These are phyloP conservation scores for Trametes sanguinea DNA, from an alignment of 768 basidiomycete species.

Conservation along the genomic window DNA sequence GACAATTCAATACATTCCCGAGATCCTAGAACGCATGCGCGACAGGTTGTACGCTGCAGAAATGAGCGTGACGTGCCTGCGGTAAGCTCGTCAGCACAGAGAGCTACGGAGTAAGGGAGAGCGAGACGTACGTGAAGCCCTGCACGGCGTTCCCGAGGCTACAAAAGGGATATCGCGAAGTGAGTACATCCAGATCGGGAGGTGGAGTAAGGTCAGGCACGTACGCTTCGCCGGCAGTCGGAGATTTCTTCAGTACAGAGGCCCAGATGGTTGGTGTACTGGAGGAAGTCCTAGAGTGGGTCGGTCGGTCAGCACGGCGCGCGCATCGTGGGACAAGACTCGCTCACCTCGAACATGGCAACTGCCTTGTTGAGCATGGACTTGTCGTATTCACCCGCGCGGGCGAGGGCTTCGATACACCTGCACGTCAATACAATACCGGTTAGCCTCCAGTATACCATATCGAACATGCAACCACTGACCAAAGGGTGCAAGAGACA, in stretches of 20 bases:
- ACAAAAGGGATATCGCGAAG: constrained; percentile 6
- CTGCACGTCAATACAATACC: constrained; percentile 36
- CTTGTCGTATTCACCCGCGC: constrained; percentile 80
- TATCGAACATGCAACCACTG: neutral
- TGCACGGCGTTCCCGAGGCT: constrained; percentile 88
- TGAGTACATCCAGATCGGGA: constrained; percentile 2
- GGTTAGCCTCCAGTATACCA: no score
- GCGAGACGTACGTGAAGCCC: constrained; percentile 72
- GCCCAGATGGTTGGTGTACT: constrained; percentile 86
- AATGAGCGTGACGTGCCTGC: constrained; percentile 80
- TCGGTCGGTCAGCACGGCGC: neutral
- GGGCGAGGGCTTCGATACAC: constrained; percentile 87
- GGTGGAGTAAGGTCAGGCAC: constrained; percentile 24
- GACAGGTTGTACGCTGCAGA: constrained; percentile 85
- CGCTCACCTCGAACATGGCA: constrained; percentile 84
- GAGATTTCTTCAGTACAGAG: constrained; percentile 87
- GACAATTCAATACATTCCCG: neutral
- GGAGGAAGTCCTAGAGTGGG: constrained; percentile 61
- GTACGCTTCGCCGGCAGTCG: constrained; percentile 80
- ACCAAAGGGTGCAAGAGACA: constrained; percentile 89
- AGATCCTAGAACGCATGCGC: constrained; percentile 45
- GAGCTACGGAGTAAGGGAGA: neutral
- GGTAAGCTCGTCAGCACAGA: neutral
- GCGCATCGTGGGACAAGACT: neutral
- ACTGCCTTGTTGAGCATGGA: constrained; percentile 66